phyloP scores from a whole-genome alignment of 2,329 filamentous ascomycete species.

The Onygenales sp. region DNA sequence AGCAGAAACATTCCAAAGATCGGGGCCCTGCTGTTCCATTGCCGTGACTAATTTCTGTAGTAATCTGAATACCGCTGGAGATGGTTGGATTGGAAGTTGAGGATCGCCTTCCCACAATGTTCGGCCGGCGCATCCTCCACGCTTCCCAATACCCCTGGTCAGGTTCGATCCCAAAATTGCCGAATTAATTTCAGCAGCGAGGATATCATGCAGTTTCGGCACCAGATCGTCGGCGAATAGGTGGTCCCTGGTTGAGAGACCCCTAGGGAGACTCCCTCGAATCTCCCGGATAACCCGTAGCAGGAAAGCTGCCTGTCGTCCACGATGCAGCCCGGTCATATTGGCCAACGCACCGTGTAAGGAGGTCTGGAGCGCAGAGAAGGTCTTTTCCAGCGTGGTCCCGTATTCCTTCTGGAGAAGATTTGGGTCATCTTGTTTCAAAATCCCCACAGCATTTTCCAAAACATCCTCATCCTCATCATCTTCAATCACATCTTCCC shows the following conservation, averaged over 20 bases:
- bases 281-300: slow-evolving; percentile 67
- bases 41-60: slow-evolving; percentile 53
- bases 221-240: slow-evolving; percentile 53
- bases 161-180: slow-evolving; percentile 33
- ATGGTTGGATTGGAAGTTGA: slow-evolving; percentile 67
- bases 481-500: slow-evolving; percentile 31
- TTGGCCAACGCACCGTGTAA: slow-evolving; percentile 37
- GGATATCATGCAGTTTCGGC: slow-evolving; percentile 52
- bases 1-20: slow-evolving; percentile 70
- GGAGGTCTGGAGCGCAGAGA: slow-evolving; percentile 42
- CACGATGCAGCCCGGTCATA: slow-evolving; percentile 37
- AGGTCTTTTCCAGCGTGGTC: slow-evolving; percentile 46
- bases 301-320: slow-evolving; percentile 51
- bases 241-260: slow-evolving; percentile 29
- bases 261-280: slow-evolving; percentile 52
- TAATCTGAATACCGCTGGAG: slow-evolving; percentile 62
- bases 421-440: slow-evolving; percentile 64
- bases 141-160: slow-evolving; percentile 32
- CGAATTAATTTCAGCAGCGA: slow-evolving; percentile 47
- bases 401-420: slow-evolving; percentile 53
- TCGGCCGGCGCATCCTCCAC: slow-evolving; percentile 47
- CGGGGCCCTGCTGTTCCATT: slow-evolving; percentile 63
- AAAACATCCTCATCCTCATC: slow-evolving; percentile 30
- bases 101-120: slow-evolving; percentile 74
- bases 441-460: slow-evolving; percentile 29